phyloP scores from a whole-genome alignment of 306 rosid species.

The Lupinus albus region DNA sequence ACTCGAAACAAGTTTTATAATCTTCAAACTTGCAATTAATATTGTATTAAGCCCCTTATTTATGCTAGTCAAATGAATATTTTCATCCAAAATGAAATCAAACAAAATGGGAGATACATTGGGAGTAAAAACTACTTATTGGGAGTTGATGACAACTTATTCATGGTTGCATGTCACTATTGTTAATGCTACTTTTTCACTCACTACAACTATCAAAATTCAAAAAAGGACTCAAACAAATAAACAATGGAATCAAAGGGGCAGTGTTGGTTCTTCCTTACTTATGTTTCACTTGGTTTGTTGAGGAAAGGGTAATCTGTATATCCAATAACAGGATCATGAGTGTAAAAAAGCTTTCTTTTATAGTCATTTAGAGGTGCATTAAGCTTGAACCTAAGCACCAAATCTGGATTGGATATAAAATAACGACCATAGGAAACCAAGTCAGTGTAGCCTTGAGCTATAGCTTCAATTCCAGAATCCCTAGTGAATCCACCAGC shows the following conservation, averaged over 20 bases:
- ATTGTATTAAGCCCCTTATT: too few species aligned
- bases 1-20: too few species aligned
- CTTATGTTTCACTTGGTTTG: not conserved
- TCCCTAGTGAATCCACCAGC: constrained; percentile 86
- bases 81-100: too few species aligned
- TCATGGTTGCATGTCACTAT: too few species aligned
- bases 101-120: too few species aligned
- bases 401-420: constrained; percentile 84
- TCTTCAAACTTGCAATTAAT: too few species aligned
- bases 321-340: constrained; percentile 81
- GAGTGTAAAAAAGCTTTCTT: constrained; percentile 79
- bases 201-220: not conserved
- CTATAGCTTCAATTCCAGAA: constrained; percentile 72
- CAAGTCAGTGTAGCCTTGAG: constrained; percentile 67
- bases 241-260: constrained; percentile 65
- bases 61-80: too few species aligned
- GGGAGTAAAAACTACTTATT: too few species aligned
- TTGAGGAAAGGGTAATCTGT: constrained; percentile 75
- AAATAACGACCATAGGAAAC: constrained; percentile 78
- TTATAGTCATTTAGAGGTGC: constrained; percentile 67
- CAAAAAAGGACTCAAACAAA: too few species aligned
- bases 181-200: too few species aligned
- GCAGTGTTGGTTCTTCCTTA: constrained; percentile 41
- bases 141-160: too few species aligned
- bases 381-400: constrained; percentile 60